Base-by-base conservation (phyloP, 2,329 filamentous ascomycete species). In the Penicillium hordei region DNA sequence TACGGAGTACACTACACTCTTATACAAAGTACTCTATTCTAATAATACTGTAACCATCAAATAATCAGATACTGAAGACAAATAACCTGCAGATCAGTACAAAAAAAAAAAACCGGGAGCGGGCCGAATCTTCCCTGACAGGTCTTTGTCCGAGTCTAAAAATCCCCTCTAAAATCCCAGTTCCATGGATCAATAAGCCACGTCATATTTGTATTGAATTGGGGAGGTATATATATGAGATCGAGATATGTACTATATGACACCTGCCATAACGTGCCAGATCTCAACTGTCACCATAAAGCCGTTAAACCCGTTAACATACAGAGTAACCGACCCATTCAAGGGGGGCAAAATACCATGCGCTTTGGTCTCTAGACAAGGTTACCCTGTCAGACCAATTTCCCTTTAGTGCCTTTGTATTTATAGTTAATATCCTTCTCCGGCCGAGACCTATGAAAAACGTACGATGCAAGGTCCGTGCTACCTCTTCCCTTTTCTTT, bases 121-220 rank as follows among this genome's bases (percentile, higher is more conserved):
- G 64, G 65, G 50, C 65, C 65, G 65, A 67, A 61, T 64, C 62
- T 51, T 65, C 62, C 61, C 38, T 65, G 60, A 61, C 62, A 61
- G 52, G 55, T 59, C 55, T 63, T 60, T 65, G 54, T 57, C 43
- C 48, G 53, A 49, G 51, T 21, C 31, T 52, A 55, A 27, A 27
- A 49, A 19, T 23, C 2, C 34, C 31, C 13, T 17, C 17, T 29
- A 29, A 29, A 21, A 31, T 52, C 48, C 61, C 59, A 54, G 23
- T 10, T 8, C 15, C 9, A 19, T 54, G 57, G 61, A 48, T 56
- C 51, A 25, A n/a, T 27, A 1, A 61, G 58, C 60, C 56, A 55
- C 56, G 31, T 17, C 21, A 23, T 23, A 23, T 23, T 3, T 23
- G 3, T 2, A 23, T 23, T 2, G 21, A 23, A 23, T 23, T 23